Conservation (phyloP, 805 yeast species). For the Starmera dryadoides region DNA sequence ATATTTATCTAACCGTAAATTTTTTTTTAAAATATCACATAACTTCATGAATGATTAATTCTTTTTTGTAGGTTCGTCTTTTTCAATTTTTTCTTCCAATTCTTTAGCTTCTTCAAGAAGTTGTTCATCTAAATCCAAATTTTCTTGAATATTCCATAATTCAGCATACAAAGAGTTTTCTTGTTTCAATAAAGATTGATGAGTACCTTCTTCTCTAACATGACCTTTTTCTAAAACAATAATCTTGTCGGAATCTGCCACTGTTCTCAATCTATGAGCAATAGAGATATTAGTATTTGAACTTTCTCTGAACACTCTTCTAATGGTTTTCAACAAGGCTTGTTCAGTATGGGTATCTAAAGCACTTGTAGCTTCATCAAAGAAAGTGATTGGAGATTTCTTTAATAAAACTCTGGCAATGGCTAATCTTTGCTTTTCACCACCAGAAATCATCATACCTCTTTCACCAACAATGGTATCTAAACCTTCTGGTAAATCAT, state of each 20-base stretch:
- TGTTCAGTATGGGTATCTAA: constrained; percentile 96
- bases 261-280: constrained; percentile 90
- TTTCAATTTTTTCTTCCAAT: background rate
- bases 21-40: too few species aligned
- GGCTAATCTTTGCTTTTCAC: constrained; percentile 93
- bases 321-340: constrained; percentile 67
- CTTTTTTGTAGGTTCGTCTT: background rate
- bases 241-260: constrained; percentile 90
- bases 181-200: constrained; percentile 47
- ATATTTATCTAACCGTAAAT: too few species aligned
- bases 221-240: constrained; percentile 74
- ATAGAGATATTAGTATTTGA: constrained; percentile 77
- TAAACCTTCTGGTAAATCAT: constrained; percentile 74
- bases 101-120: constrained; percentile 22
- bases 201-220: constrained; percentile 87
- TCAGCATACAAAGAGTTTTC: constrained; percentile 62
- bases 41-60: too few species aligned
- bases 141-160: constrained; percentile 91
- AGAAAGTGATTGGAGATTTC: constrained; percentile 82
- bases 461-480: constrained; percentile 91
- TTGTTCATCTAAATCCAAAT: constrained; percentile 43
- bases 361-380: constrained; percentile 96
- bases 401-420: constrained; percentile 87
- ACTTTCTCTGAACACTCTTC: constrained; percentile 49
- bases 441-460: constrained; percentile 99